Evolutionary conservation across 1,284 basidiomycete genomes (phyloP).

Genomic region (Inonotus hispidus): DNA sequence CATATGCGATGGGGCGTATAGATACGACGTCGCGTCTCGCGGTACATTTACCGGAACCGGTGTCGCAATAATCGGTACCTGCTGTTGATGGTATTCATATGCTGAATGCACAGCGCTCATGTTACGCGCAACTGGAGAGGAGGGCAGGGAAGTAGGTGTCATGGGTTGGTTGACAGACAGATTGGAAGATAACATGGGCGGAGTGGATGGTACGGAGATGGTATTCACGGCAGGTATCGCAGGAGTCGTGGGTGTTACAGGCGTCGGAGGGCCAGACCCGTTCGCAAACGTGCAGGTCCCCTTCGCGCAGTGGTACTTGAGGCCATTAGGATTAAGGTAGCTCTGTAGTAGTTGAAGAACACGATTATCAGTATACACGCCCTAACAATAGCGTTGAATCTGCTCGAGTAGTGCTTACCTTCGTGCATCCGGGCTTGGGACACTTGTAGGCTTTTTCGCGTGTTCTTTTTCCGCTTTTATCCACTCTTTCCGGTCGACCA

Average conservation of each 20-base stretch:
- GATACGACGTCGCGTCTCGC: neutral
- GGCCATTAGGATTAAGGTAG: conserved; percentile 58
- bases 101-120: neutral
- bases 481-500: conserved; percentile 6
- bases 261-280: neutral
- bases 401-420: conserved; percentile 25
- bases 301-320: conserved; percentile 59
- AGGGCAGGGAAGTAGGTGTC: neutral
- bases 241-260: neutral
- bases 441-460: conserved; percentile 36
- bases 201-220: neutral
- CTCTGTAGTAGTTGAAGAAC: conserved; percentile 21
- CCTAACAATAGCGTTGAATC: neutral
- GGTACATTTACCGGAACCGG: neutral
- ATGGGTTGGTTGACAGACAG: neutral
- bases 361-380: conserved; percentile 16
- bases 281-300: conserved; percentile 44
- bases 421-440: conserved; percentile 37
- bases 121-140: neutral
- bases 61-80: neutral
- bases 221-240: neutral
- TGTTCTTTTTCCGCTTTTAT: conserved; percentile 3
- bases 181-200: neutral
- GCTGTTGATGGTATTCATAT: neutral
- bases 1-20: neutral